Evolutionary conservation across 371 early-diverging fungal genomes (phyloP), one percentile per base, ranked within the genome.

Genomic region (Mortierella sp.): DNA sequence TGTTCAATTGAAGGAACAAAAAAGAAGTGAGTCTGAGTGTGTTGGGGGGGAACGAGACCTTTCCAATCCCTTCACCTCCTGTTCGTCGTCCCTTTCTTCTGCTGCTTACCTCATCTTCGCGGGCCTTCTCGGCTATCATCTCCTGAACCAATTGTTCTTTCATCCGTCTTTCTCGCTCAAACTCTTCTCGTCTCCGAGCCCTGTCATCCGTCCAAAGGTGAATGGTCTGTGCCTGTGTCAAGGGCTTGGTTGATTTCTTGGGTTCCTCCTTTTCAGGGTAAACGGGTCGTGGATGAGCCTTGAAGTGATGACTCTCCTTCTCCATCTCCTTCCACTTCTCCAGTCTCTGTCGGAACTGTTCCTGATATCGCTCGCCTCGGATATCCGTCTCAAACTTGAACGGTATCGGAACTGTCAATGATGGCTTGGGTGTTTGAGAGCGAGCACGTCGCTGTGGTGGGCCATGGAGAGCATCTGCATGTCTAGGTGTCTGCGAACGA

Each of bases 91-190:
- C 8, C 24, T 49, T 43, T 43, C 44, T 3, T 43, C 44, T 9
- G 16, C 14, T 19, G 44, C 44, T 39, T 58, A 72, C 72, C 65
- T 74, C 76, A 29, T 68, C 69, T 28, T 74, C 76, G n/a, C 69
- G 68, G 2, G 64, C 68, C 55, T 68, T 64, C 16, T 63, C 56
- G 2, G 64, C 68, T 28, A 37, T 31, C 49, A 60, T 60, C 19
- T 61, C 74, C 27, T 68, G 57, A 19, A 60, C 7, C 17, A 74
- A 14, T 47, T 64, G 50, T 37, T 68, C 57, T n/a, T 64, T 74
- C 6, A 46, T 54, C 22, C 53, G 51, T 40, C 53, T 27, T 27
- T 63, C 68, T 21, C 54, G 55, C 13, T 68, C 68, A 48, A 28
- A 57, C 3, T 29, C 39, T 16, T 63, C 54, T 22, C 76, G 25